Base-by-base conservation (phyloP, 2,329 filamentous ascomycete genomes). In the Lachnellula cervina region DNA sequence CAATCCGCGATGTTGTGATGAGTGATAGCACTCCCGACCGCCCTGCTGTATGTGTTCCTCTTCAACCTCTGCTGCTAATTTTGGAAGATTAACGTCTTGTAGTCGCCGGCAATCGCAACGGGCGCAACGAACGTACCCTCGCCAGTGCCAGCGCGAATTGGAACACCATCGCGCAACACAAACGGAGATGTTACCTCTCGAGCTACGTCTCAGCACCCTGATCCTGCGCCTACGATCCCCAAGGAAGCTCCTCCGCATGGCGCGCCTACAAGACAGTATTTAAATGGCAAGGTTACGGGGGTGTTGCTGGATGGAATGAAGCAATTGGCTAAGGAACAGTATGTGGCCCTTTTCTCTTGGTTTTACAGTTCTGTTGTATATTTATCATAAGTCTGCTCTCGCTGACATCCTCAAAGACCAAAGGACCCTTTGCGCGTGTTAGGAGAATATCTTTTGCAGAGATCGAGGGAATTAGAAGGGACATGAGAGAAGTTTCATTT, bases 271-370 rank as follows among this genome's bases (percentile, higher is more conserved):
- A 80, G 88, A 45, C 80, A 82, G 64, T 91, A 90, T 69, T 72
- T 91, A 63, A 90, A 90, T 66, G 77, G 79, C 49, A 88, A 84
- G 64, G 80, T 91, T 42, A 88, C 86, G 0, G 81, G 81, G 0
- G 79, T 81, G 25, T 66, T 91, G 56, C 73, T 90, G 40, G 87
- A 90, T 65, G 88, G 87, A 23, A 88, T 91, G 85, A 90, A 90
- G 73, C 71, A 79, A 53, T 69, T 91, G 58, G 86, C 85, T 4
- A 84, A 81, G 62, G 84, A 90, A 43, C 82, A 87, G 87, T 90
- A 72, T 67, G 86, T 79, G 16, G 17, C 16, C 37, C n/a, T 40
- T 7, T 40, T 40, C n/a, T 40, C n/a, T 4, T 16, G 14, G 17
- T 13, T 40, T 17, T 51, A 40, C 23, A 11, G 16, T 42, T 46